Evolutionary conservation across 75 land plant species (phyloP).

Genomic region (Gnetum montanum): DNA sequence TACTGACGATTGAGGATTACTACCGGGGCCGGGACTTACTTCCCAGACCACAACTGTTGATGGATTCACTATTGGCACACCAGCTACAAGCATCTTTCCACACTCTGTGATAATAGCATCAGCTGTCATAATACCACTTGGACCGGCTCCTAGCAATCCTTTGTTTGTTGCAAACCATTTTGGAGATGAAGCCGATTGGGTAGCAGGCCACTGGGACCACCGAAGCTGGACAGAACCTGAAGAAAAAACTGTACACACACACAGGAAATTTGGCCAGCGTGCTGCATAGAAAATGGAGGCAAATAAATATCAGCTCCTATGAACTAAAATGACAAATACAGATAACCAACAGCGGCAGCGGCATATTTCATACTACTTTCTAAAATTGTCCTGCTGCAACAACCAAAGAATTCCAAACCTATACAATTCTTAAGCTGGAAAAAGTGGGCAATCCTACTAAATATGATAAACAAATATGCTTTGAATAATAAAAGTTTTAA

Average conservation of each 20-base stretch:
- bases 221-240: conserved; percentile 93
- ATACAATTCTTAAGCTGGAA: too few relatives aligned
- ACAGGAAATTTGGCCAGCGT: conserved; percentile 93
- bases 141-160: conserved; percentile 97
- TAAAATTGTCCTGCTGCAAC: too few relatives aligned
- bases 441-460: too few relatives aligned
- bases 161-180: conserved; percentile 89
- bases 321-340: conserved; percentile 1
- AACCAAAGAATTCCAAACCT: too few relatives aligned
- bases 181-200: conserved; percentile 19
- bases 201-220: conserved; percentile 92
- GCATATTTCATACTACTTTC: background rate
- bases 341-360: too few relatives aligned
- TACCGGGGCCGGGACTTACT: conserved; percentile 77
- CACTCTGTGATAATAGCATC: conserved; percentile 87
- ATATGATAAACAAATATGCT: too few relatives aligned
- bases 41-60: conserved; percentile 99
- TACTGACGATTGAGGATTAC: conserved; percentile 46
- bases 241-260: conserved; percentile 88
- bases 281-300: conserved; percentile 38
- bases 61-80: conserved; percentile 95
- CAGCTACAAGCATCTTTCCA: conserved; percentile 89
- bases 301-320: background rate
- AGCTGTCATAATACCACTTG: conserved; percentile 94
- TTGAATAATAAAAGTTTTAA: too few relatives aligned